Conservation (phyloP, 805 yeast species). For the Phaffomyces antillensis region DNA sequence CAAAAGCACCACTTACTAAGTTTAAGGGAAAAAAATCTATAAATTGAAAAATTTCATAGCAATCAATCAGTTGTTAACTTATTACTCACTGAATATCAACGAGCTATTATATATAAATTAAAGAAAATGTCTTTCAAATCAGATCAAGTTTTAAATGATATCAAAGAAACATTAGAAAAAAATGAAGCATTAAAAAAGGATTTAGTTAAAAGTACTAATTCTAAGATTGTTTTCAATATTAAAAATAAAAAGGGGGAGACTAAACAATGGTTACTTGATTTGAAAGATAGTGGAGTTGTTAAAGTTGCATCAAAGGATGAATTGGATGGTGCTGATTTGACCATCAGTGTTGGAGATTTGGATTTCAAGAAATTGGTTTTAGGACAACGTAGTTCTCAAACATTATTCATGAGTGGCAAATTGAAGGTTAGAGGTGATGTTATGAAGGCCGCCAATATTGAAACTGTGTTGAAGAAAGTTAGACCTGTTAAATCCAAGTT, state of each 20-base stretch:
- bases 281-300: conserved; percentile 49
- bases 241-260: conserved; percentile 49
- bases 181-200: conserved; percentile 15
- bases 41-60: too few relatives aligned
- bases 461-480: conserved; percentile 54
- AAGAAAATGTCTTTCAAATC: conserved; percentile 36
- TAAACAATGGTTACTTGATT: conserved; percentile 61
- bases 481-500: conserved; percentile 38
- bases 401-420: conserved; percentile 76
- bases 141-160: conserved; percentile 18
- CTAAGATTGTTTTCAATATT: conserved; percentile 59
- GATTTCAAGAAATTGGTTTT: conserved; percentile 64
- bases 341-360: conserved; percentile 55
- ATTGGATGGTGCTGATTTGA: conserved; percentile 50
- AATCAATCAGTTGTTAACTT: too few relatives aligned
- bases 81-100: not conserved
- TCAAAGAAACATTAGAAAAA: conserved; percentile 13
- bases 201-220: conserved; percentile 37
- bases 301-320: conserved; percentile 36
- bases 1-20: too few relatives aligned
- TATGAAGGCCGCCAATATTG: conserved; percentile 81
- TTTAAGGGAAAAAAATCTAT: too few relatives aligned
- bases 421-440: conserved; percentile 85
- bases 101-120: conserved; percentile 46
- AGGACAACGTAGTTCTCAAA: conserved; percentile 82